Base-by-base conservation (phyloP, 2,329 filamentous ascomycete species). In the Xylariaceae sp. region DNA sequence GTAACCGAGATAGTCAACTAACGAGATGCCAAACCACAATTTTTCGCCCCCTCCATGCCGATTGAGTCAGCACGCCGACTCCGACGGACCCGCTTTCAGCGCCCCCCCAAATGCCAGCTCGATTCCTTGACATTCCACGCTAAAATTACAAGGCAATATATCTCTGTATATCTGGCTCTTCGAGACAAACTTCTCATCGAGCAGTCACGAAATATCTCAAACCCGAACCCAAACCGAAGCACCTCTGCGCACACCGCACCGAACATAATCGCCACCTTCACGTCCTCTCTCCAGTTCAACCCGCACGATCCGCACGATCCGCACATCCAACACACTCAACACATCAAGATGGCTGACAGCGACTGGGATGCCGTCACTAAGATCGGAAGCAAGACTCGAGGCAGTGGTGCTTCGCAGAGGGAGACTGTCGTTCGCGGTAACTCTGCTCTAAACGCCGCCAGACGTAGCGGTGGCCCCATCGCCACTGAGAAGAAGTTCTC, bases 401-500 rank as follows among this genome's bases (percentile, higher is more conserved):
- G 83, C 62, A 81, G 85, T 63, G 87, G 86, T 65, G 80, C 74
- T 55, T 73, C 71, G 53, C 77, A 83, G 64, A 88, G 89, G 65
- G 91, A 96, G 80, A 95, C 87, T 3, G 91, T 96, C 65, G 81
- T 97, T 71, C 87, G 88, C 72, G 89, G 92, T 70, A 90, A 89
- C 73, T 68, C 76, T 55, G 83, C 90, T 37, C 76, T 99, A 65
- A 99, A 99, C 74, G 92, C 92, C 58, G 94, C 94, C 31, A 85
- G 89, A 74, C 86, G 94, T 60, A 81, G 78, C 58, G 94, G 94
- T 58, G 80, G 81, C 56, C 73, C 95, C 64, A 72, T 95, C 61
- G 80, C 79, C 58, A 95, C 92, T 1, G 92, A 99, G 78, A 99
- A 99, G 88, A 99, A 99, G 73, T 84, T 70, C 70, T 76, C 81